These are phyloP conservation scores for Vigna trinervia DNA, from an alignment of 306 rosid species.

Conservation along the genomic window DNA sequence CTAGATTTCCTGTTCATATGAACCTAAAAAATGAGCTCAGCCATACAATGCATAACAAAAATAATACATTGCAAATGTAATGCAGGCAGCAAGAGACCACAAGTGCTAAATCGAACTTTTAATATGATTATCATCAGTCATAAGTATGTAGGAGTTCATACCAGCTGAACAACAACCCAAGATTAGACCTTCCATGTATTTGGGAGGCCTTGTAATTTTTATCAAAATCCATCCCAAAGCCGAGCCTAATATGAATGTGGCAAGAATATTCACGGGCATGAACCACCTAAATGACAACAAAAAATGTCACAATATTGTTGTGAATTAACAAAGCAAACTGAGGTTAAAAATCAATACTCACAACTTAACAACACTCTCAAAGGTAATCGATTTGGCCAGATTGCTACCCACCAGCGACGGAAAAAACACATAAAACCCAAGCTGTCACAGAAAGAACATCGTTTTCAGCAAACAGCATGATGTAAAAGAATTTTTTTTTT, in stretches of 20 bases:
- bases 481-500: background rate
- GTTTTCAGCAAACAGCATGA: background rate
- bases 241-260: slow-evolving; percentile 59
- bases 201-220: slow-evolving; percentile 59
- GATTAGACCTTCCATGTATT: slow-evolving; percentile 55
- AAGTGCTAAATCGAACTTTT: background rate
- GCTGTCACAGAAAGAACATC: slow-evolving; percentile 46
- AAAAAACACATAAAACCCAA: slow-evolving; percentile 66
- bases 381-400: slow-evolving; percentile 56
- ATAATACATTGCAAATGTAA: slow-evolving; percentile 12
- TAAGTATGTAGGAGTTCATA: slow-evolving; percentile 21
- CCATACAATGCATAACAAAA: slow-evolving; percentile 13
- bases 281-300: slow-evolving; percentile 56
- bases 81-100: background rate
- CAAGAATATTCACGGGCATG: slow-evolving; percentile 61
- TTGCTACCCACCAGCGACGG: slow-evolving; percentile 57
- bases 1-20: slow-evolving; percentile 56
- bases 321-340: background rate
- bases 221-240: slow-evolving; percentile 61
- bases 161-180: slow-evolving; percentile 69
- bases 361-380: slow-evolving; percentile 48
- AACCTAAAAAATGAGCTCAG: slow-evolving; percentile 32
- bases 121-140: too few relatives aligned
- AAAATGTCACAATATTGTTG: slow-evolving; percentile 1
- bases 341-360: slow-evolving; percentile 46